A percentile compares a stretch with the other conserved stretches of the same genome.
Evolutionary conservation across 257 asterid genomes (phyloP).

Genomic region (Thymus quinquecostatus): DNA sequence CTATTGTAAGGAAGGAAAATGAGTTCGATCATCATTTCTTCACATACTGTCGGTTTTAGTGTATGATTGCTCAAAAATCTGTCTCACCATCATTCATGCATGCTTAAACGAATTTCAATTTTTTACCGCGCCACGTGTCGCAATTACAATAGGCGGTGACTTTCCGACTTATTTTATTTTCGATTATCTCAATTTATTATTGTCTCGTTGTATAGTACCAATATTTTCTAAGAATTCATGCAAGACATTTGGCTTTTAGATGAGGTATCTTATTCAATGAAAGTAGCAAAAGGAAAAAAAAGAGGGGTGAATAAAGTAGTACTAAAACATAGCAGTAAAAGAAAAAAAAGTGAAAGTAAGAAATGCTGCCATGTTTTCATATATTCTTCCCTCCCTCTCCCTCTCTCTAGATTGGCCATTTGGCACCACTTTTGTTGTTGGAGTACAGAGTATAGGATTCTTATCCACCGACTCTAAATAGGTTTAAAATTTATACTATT

Average conservation of each 20-base stretch:
- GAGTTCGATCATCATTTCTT: neutral
- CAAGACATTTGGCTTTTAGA: neutral
- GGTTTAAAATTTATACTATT: too few relatives aligned
- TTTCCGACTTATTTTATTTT: too few relatives aligned
- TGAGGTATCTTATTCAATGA: neutral
- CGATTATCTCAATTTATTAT: too few relatives aligned
- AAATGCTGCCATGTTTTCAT: conserved; percentile 31
- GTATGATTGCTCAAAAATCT: too few relatives aligned
- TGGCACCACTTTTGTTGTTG: neutral
- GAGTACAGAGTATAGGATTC: conserved; percentile 25
- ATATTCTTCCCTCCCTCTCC: conserved; percentile 31
- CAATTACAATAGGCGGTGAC: too few relatives aligned
- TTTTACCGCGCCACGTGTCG: too few relatives aligned
- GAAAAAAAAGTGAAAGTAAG: neutral
- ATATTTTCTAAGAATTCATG: too few relatives aligned
- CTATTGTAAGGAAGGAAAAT: too few relatives aligned
- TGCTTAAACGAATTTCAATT: too few relatives aligned
- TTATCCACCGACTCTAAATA: neutral
- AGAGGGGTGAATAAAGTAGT: neutral
- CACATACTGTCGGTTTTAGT: neutral
- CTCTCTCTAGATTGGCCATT: conserved; percentile 14
- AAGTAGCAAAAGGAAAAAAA: neutral
- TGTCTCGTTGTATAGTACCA: too few relatives aligned
- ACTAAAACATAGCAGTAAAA: too few relatives aligned
- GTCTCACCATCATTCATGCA: neutral